phyloP scores from a whole-genome alignment of 2,329 filamentous ascomycete species.

The Pseudogymnoascus sp. region DNA sequence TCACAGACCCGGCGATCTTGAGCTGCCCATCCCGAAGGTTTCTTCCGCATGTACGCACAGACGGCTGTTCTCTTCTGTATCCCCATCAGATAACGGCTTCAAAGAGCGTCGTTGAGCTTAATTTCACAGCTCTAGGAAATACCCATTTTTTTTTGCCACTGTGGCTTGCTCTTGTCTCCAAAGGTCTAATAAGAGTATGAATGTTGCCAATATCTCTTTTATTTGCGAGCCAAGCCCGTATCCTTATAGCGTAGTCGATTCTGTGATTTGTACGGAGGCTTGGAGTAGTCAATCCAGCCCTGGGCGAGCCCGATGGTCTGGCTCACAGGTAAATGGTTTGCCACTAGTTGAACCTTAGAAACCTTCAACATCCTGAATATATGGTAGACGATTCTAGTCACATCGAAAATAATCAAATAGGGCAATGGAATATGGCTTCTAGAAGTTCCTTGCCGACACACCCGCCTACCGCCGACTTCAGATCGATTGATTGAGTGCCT shows the following conservation, averaged over 20 bases:
- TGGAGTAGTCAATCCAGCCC: neutral
- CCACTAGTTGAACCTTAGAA: neutral
- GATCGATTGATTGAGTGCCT: neutral
- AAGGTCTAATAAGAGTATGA: neutral
- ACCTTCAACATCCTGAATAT: neutral
- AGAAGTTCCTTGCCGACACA: neutral
- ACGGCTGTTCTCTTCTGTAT: neutral
- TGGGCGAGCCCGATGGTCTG: neutral
- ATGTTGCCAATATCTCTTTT: neutral
- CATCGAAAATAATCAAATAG: neutral
- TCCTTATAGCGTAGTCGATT: neutral
- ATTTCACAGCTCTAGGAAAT: neutral
- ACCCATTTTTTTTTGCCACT: neutral
- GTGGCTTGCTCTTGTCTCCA: neutral
- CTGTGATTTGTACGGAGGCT: neutral
- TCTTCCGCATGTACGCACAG: neutral
- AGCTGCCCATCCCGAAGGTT: neutral
- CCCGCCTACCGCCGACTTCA: neutral
- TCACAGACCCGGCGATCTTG: constrained; percentile 2
- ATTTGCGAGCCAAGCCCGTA: neutral
- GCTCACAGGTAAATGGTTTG: neutral
- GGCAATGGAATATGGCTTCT: neutral
- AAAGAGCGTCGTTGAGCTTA: neutral
- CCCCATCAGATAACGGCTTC: neutral
- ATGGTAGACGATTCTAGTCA: neutral